Conservation (phyloP, 108 stramenopile genomes). For the Fragilariopsis cylindrus region DNA sequence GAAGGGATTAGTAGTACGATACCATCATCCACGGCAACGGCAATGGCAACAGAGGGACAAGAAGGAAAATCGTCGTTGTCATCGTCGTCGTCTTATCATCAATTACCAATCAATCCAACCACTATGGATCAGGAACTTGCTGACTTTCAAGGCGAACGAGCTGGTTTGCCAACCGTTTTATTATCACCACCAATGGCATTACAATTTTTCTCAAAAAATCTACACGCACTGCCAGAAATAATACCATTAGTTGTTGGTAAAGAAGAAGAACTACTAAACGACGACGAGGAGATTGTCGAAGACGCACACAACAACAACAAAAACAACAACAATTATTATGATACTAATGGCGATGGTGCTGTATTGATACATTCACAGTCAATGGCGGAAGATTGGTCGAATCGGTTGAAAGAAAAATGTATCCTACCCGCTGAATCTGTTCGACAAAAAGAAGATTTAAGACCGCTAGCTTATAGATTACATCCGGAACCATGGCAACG, state of each 20-base stretch:
- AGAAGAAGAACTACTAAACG: too few relatives aligned
- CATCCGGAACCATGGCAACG: constrained; percentile 75
- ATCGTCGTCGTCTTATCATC: constrained; percentile 29
- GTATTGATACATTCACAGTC: constrained; percentile 39
- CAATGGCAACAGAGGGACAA: neutral
- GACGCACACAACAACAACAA: too few relatives aligned
- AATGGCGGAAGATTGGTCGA: constrained; percentile 63
- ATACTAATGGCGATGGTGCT: neutral
- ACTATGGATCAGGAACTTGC: constrained; percentile 57
- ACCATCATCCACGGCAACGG: neutral
- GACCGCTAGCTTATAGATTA: constrained; percentile 75
- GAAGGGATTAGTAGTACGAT: neutral
- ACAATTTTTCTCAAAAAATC: constrained; percentile 4
- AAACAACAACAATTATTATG: neutral
- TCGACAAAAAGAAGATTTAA: constrained; percentile 60
- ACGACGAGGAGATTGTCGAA: too few relatives aligned
- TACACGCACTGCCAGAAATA: neutral
- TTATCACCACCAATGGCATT: constrained; percentile 61
- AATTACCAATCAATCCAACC: constrained; percentile 26
- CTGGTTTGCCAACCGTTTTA: constrained; percentile 59
- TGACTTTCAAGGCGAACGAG: constrained; percentile 45
- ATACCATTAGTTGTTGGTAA: neutral
- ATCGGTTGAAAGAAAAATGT: constrained; percentile 34
- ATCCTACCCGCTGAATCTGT: constrained; percentile 57
- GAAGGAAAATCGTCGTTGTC: neutral